Base-by-base conservation (phyloP, 2,329 filamentous ascomycete species). In the Neurospora sp. region DNA sequence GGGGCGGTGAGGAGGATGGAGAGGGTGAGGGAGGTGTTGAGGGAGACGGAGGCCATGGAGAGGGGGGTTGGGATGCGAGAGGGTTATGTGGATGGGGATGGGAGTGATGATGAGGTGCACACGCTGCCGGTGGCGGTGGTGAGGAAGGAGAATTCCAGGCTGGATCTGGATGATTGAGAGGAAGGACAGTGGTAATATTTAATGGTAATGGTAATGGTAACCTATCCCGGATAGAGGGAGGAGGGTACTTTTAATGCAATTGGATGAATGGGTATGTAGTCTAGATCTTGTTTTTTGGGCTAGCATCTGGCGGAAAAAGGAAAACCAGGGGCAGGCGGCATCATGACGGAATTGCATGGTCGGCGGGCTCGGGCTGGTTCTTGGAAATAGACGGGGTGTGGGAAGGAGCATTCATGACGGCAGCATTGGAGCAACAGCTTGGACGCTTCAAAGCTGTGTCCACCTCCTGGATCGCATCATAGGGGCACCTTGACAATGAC, bases 1-100 rank as follows among this genome's bases (percentile, higher is more conserved):
- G 83, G 86, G 41, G 91, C 91, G 19, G 85, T 94, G 76, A 84
- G 81, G 66, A 83, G 91, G 75, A 91, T 95, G 74, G 90, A 93
- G 77, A 84, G 89, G 73, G 90, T 92, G 4, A 86, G 88, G 77
- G 83, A 83, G 3, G 77, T 94, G 39, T 19, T 73, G 66, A 66
- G 65, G 33, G 70, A 72, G 67, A 66, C 62, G 19, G 57, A 68
- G 28, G 39, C 8, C 0, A 1, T 23, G 15, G 39, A 28, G 10
- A 23, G 36, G 8, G 10, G 28, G 12, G 3, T 23, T 15, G 39
- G 36, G 57, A 17, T 11, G 12, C 40, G 17, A 23, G 46, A 36
- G 6, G 28, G 28, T 4, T 4, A 28, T 28, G 28, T 4, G 28
- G n/a, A 11, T 11, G 46, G 37, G 15, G 38, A 40, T 3, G 40